A percentile compares a stretch with the other conserved stretches of the same genome.
These are phyloP conservation scores for Silene noctiflora DNA, from an alignment of 179 eudicot genomes.

Conservation along the genomic window DNA sequence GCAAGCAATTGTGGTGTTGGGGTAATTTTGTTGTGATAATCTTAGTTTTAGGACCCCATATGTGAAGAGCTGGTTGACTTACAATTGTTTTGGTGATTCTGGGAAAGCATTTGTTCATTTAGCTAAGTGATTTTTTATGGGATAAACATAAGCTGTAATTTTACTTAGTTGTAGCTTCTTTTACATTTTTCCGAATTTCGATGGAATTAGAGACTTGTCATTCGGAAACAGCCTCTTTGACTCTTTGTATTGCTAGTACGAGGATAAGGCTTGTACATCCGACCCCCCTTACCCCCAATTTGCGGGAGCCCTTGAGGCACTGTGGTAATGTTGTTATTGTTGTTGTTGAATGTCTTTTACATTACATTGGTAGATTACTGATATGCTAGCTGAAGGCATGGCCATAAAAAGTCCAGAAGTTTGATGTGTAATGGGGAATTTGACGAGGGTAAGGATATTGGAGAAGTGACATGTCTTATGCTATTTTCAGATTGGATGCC, in stretches of 20 bases:
- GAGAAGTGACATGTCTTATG: slow-evolving; percentile 10
- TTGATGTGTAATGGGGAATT: neutral
- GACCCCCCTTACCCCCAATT: too few species aligned
- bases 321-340: too few species aligned
- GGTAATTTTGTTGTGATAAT: neutral
- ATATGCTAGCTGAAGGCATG: neutral
- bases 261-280: too few species aligned
- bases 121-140: too few species aligned
- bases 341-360: neutral
- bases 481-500: slow-evolving; percentile 31
- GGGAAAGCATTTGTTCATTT: too few species aligned
- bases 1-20: too few species aligned
- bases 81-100: neutral
- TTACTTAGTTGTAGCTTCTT: neutral
- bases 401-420: slow-evolving; percentile 1
- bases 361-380: neutral
- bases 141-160: too few species aligned
- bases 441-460: neutral
- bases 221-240: too few species aligned
- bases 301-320: too few species aligned
- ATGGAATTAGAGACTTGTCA: too few species aligned
- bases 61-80: neutral
- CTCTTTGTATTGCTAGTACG: too few species aligned
- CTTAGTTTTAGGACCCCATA: neutral
- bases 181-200: too few species aligned